These are phyloP conservation scores for Boletus holoroseus DNA, from an alignment of 1,284 basidiomycete species.

Conservation along the genomic window DNA sequence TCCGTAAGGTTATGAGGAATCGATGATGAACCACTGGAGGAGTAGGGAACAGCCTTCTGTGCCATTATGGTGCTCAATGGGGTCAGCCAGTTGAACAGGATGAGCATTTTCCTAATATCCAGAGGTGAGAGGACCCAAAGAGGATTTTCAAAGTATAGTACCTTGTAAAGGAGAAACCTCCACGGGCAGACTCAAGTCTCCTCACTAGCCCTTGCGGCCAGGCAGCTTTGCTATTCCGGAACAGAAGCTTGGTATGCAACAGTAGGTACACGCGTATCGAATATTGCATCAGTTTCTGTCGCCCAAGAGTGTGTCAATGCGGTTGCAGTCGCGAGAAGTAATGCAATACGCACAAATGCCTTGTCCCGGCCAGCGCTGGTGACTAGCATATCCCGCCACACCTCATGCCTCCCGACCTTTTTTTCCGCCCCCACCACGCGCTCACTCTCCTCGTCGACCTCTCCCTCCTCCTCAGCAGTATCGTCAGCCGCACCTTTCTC, in stretches of 20 bases:
- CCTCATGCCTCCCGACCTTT: conserved; percentile 52
- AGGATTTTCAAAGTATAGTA: conserved; percentile 22
- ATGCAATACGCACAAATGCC: conserved; percentile 57
- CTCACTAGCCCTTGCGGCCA: conserved; percentile 55
- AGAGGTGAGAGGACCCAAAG: conserved; percentile 7
- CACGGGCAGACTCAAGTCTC: conserved; percentile 55
- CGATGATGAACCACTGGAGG: conserved; percentile 33
- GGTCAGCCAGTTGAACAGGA: conserved; percentile 76
- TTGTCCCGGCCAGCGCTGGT: conserved; percentile 76
- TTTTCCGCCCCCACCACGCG: conserved; percentile 39
- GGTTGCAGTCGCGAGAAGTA: background rate
- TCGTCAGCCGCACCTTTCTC: conserved; percentile 33
- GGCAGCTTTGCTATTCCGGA: conserved; percentile 37
- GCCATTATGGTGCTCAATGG: conserved; percentile 62
- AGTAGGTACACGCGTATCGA: conserved; percentile 66
- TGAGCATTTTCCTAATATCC: conserved; percentile 59
- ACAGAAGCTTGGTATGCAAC: conserved; percentile 54
- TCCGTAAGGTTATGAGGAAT: conserved; percentile 18
- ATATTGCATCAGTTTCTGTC: conserved; percentile 79
- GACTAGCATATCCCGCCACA: conserved; percentile 72
- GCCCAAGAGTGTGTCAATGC: conserved; percentile 7
- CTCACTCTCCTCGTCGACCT: conserved; percentile 41
- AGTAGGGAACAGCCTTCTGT: conserved; percentile 57
- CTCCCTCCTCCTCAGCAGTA: conserved; percentile 42
- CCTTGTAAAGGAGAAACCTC: conserved; percentile 68